These are phyloP conservation scores for Gracilaria caudata DNA, from an alignment of 23 red algal species.

Conservation along the genomic window DNA sequence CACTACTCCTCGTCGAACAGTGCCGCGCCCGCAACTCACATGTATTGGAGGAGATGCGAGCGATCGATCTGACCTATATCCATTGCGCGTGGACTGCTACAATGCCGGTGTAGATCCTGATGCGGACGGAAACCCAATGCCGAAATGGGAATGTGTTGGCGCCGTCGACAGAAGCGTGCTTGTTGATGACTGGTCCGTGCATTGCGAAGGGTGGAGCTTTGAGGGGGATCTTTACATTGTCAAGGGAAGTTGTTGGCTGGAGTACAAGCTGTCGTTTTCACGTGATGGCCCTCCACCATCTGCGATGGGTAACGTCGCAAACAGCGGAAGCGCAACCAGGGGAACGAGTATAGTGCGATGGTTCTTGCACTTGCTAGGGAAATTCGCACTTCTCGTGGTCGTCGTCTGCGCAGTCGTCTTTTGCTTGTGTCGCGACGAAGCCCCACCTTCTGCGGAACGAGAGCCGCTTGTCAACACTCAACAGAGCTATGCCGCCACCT, in stretches of 20 bases:
- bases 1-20: slow-evolving; percentile 30
- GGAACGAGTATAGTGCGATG: not conserved
- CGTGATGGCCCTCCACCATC: not conserved
- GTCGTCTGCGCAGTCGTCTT: not conserved
- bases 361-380: not conserved
- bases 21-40: slow-evolving; percentile 23
- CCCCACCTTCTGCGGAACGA: not conserved
- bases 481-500: slow-evolving; percentile 13
- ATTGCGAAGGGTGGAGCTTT: slow-evolving; percentile 58
- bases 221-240: slow-evolving; percentile 26
- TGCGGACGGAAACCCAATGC: not conserved
- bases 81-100: slow-evolving; percentile 54
- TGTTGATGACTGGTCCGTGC: slow-evolving; percentile 17
- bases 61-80: slow-evolving; percentile 1
- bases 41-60: slow-evolving; percentile 44
- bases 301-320: not conserved
- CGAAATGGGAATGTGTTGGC: slow-evolving; percentile 39
- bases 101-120: slow-evolving; percentile 30
- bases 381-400: not conserved
- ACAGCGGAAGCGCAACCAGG: not conserved
- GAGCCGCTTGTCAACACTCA: not conserved
- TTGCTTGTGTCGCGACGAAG: not conserved
- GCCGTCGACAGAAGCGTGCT: slow-evolving; percentile 17
- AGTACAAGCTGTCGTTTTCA: slow-evolving; percentile 33
- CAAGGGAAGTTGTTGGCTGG: slow-evolving; percentile 42